These are phyloP conservation scores for Apiotrichum gamsii DNA, from an alignment of 1,284 basidiomycete genomes.

Conservation along the genomic window DNA sequence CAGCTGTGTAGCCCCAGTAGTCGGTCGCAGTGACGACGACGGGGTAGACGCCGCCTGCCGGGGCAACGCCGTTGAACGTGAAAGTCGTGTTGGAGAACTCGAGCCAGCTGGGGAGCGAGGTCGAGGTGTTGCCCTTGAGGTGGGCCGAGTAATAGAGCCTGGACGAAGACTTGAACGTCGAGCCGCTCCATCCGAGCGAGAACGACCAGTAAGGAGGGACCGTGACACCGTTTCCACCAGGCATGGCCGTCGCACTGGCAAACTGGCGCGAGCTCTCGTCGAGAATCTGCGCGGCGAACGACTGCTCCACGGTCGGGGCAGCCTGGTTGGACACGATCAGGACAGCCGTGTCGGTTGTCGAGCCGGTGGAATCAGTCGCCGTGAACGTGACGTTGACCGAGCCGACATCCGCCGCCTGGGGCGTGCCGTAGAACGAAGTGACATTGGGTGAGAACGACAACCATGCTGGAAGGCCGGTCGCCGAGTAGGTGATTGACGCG, in stretches of 20 bases:
- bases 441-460: slow-evolving; percentile 39
- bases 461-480: slow-evolving; percentile 50
- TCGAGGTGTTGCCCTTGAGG: slow-evolving; percentile 38
- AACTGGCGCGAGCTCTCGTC: slow-evolving; percentile 32
- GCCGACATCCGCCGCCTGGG: slow-evolving; percentile 33
- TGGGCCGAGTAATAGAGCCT: slow-evolving; percentile 47
- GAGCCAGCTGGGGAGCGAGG: slow-evolving; percentile 51
- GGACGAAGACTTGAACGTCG: slow-evolving; percentile 31
- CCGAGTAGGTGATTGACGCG: slow-evolving; percentile 44
- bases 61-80: slow-evolving; percentile 53
- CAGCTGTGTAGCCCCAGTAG: slow-evolving; percentile 45
- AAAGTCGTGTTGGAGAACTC: slow-evolving; percentile 51
- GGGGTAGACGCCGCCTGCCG: slow-evolving; percentile 40
- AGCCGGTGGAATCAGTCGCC: slow-evolving; percentile 35
- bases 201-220: slow-evolving; percentile 52
- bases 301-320: slow-evolving; percentile 38
- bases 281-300: slow-evolving; percentile 45
- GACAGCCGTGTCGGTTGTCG: slow-evolving; percentile 30
- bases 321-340: slow-evolving; percentile 45
- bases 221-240: slow-evolving; percentile 40
- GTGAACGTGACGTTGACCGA: slow-evolving; percentile 29
- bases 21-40: slow-evolving; percentile 46
- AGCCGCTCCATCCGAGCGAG: slow-evolving; percentile 51
- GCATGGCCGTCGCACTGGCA: slow-evolving; percentile 37
- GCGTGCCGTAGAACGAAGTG: slow-evolving; percentile 37